Evolutionary conservation across 345 rosid species (phyloP).

Genomic region (Eucalyptus marginata): DNA sequence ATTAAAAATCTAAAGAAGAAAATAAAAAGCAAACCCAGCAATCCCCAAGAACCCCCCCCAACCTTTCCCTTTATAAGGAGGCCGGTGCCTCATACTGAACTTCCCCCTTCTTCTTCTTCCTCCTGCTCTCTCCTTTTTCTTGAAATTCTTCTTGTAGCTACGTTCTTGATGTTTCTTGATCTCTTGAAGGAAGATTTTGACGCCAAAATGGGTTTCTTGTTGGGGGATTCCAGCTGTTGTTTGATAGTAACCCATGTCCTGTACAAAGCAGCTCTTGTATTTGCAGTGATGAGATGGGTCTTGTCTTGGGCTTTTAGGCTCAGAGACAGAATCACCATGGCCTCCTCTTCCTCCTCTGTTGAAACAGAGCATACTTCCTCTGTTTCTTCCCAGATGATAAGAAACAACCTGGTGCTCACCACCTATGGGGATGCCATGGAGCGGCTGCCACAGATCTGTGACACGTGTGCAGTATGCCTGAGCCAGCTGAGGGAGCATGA

Average conservation of each 20-base stretch:
- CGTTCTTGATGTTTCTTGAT: neutral
- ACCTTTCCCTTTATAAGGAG: constrained; percentile 5
- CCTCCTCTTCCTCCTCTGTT: neutral
- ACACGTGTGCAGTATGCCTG: constrained; percentile 83
- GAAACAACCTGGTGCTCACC: constrained; percentile 40
- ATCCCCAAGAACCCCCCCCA: neutral
- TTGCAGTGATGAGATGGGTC: constrained; percentile 70
- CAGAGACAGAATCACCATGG: constrained; percentile 14
- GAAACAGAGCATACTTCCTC: neutral
- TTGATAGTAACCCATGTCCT: constrained; percentile 39
- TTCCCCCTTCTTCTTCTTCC: neutral
- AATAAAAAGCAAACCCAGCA: neutral
- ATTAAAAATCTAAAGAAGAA: neutral
- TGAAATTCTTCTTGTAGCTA: neutral
- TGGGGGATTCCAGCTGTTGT: constrained; percentile 45
- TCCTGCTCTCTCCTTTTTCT: neutral
- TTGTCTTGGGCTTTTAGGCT: constrained; percentile 40
- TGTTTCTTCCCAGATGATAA: constrained; percentile 37
- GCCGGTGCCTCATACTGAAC: neutral
- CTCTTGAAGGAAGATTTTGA: neutral
- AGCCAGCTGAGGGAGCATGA: constrained; percentile 36
- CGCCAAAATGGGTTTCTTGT: constrained; percentile 40
- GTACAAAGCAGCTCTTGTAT: constrained; percentile 61
- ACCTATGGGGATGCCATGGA: constrained; percentile 44
- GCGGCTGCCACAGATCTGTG: constrained; percentile 12